These are phyloP conservation scores for Colletotrichum liaoningense DNA, from an alignment of 2,329 filamentous ascomycete genomes.

Conservation along the genomic window DNA sequence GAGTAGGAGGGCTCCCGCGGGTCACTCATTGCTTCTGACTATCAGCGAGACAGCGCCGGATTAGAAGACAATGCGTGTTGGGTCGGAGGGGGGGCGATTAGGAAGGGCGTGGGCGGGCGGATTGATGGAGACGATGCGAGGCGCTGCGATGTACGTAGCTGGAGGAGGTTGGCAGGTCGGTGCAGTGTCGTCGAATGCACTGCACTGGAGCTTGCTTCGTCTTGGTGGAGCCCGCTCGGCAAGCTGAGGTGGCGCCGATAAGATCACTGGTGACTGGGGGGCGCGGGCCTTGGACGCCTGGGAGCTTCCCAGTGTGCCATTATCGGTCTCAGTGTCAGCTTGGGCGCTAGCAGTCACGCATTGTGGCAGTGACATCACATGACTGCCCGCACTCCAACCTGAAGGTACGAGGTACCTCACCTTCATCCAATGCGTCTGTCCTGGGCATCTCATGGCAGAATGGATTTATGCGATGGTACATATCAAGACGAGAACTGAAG, in stretches of 20 bases:
- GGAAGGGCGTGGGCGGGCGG: slow-evolving; percentile 31
- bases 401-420: background rate
- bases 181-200: slow-evolving; percentile 33
- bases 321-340: slow-evolving; percentile 19
- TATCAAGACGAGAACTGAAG: background rate
- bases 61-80: slow-evolving; percentile 34
- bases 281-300: slow-evolving; percentile 7
- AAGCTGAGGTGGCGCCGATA: slow-evolving; percentile 35
- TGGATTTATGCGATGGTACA: too few species aligned
- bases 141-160: slow-evolving; percentile 33
- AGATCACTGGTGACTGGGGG: slow-evolving; percentile 29
- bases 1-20: slow-evolving; percentile 71
- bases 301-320: slow-evolving; percentile 19
- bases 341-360: slow-evolving; percentile 1
- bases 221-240: slow-evolving; percentile 47
- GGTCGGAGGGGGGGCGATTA: slow-evolving; percentile 29
- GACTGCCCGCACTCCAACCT: slow-evolving; percentile 40
- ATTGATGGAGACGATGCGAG: slow-evolving; percentile 24
- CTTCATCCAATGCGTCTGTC: too few species aligned
- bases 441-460: too few species aligned
- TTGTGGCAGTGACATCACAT: slow-evolving; percentile 51
- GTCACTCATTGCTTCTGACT: slow-evolving; percentile 60
- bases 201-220: slow-evolving; percentile 53
- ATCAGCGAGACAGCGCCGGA: slow-evolving; percentile 38
- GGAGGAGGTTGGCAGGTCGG: slow-evolving; percentile 48